Percentiles rank a stretch among this genome's conserved stretches.
Conservation (phyloP, 345 rosid genomes). For the Streptanthus diversifolius region DNA sequence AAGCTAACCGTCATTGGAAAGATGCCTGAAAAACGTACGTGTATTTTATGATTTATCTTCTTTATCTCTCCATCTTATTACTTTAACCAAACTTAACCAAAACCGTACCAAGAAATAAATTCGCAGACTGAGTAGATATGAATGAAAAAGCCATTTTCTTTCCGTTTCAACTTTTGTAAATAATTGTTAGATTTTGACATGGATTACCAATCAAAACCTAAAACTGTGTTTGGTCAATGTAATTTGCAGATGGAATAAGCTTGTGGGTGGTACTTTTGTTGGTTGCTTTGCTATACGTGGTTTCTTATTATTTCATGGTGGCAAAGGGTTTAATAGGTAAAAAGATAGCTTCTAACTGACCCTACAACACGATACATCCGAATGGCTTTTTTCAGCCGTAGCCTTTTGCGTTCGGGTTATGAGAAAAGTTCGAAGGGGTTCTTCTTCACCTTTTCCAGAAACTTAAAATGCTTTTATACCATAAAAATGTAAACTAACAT, state of each 20-base stretch:
- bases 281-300: conserved; percentile 18
- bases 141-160: neutral
- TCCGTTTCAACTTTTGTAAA: neutral
- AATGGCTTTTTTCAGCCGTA: neutral
- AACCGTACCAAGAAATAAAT: neutral
- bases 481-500: conserved; percentile 9
- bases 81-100: neutral
- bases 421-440: neutral
- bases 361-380: neutral
- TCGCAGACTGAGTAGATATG: neutral
- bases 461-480: conserved; percentile 8
- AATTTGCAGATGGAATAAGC: conserved; percentile 28
- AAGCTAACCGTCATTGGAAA: conserved; percentile 56
- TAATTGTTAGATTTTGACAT: neutral
- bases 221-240: conserved; percentile 2
- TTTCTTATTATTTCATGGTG: conserved; percentile 22
- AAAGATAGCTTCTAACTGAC: neutral
- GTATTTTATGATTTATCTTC: neutral
- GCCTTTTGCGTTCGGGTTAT: neutral
- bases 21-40: conserved; percentile 20
- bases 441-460: conserved; percentile 1
- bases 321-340: conserved; percentile 17
- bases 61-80: neutral
- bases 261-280: conserved; percentile 4
- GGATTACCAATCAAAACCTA: neutral